Conservation (phyloP, 2,329 filamentous ascomycete species). For the Aspergillus intermedius region DNA sequence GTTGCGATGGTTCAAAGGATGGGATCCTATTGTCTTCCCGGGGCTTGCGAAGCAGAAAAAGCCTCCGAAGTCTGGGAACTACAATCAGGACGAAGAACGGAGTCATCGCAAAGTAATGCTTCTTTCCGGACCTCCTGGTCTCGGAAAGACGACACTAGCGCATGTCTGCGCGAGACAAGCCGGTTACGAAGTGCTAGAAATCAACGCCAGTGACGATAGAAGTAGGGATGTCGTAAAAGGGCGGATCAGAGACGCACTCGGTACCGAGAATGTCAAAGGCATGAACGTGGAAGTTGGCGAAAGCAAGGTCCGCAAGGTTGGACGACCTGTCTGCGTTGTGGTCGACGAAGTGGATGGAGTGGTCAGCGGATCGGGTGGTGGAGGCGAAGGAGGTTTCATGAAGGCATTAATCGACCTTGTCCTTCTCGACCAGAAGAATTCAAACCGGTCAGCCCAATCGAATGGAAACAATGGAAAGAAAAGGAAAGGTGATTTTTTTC, state of each 20-base stretch:
- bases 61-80: slow-evolving; percentile 3
- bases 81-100: slow-evolving; percentile 58
- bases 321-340: slow-evolving; percentile 83
- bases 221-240: slow-evolving; percentile 85
- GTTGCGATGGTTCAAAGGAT: slow-evolving; percentile 85
- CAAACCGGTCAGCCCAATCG: slow-evolving; percentile 27
- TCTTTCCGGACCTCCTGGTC: slow-evolving; percentile 81
- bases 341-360: slow-evolving; percentile 97
- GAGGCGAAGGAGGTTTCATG: slow-evolving; percentile 88
- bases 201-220: slow-evolving; percentile 95
- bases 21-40: slow-evolving; percentile 90
- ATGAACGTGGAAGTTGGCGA: slow-evolving; percentile 44
- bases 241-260: slow-evolving; percentile 82
- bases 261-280: slow-evolving; percentile 84
- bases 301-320: slow-evolving; percentile 59
- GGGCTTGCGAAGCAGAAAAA: slow-evolving; percentile 55
- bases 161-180: slow-evolving; percentile 94
- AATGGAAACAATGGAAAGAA: slow-evolving; percentile 24
- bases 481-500: slow-evolving; percentile 79
- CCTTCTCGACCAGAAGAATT: slow-evolving; percentile 77
- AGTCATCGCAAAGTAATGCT: slow-evolving; percentile 81
- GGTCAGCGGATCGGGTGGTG: slow-evolving; percentile 67
- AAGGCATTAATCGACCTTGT: slow-evolving; percentile 91
- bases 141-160: slow-evolving; percentile 93
- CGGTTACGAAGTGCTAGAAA: slow-evolving; percentile 92